phyloP scores from a whole-genome alignment of 805 yeast species.

The Candida ipomoeae region DNA sequence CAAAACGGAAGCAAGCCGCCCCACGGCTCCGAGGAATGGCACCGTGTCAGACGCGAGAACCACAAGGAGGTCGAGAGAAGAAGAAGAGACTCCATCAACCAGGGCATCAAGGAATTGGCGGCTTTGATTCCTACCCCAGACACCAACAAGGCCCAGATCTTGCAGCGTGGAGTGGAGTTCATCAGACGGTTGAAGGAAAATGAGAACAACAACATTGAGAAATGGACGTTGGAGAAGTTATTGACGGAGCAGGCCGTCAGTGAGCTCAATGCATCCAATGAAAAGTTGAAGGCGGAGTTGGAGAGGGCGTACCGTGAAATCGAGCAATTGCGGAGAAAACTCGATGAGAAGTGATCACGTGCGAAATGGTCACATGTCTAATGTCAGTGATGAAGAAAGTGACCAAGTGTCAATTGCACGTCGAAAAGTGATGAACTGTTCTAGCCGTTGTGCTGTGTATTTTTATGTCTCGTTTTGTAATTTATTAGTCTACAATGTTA shows the following conservation, averaged over 20 bases:
- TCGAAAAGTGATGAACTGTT: neutral
- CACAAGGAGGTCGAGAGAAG: slow-evolving; percentile 96
- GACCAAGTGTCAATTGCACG: neutral
- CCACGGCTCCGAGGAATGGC: slow-evolving; percentile 84
- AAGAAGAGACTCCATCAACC: slow-evolving; percentile 82
- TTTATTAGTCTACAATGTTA: neutral
- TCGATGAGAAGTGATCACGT: slow-evolving; percentile 17
- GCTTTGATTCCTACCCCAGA: slow-evolving; percentile 77
- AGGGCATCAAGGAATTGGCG: slow-evolving; percentile 79
- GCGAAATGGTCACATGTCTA: too few relatives aligned
- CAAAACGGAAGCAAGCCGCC: slow-evolving; percentile 43
- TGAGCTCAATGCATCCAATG: slow-evolving; percentile 80
- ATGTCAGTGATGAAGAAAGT: too few relatives aligned
- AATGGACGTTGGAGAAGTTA: slow-evolving; percentile 91
- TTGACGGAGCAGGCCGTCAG: slow-evolving; percentile 87
- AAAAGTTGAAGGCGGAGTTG: slow-evolving; percentile 80
- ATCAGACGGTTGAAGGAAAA: slow-evolving; percentile 86
- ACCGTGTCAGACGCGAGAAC: slow-evolving; percentile 74
- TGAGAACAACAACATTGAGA: slow-evolving; percentile 84
- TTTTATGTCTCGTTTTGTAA: neutral
- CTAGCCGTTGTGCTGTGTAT: neutral
- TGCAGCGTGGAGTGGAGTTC: slow-evolving; percentile 84
- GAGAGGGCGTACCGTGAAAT: slow-evolving; percentile 90
- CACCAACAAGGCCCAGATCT: slow-evolving; percentile 85
- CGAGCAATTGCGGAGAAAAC: slow-evolving; percentile 66